Evolutionary conservation across 2,329 filamentous ascomycete genomes (phyloP), one percentile per base, ranked within the genome.

Genomic region (Didymella sp.): DNA sequence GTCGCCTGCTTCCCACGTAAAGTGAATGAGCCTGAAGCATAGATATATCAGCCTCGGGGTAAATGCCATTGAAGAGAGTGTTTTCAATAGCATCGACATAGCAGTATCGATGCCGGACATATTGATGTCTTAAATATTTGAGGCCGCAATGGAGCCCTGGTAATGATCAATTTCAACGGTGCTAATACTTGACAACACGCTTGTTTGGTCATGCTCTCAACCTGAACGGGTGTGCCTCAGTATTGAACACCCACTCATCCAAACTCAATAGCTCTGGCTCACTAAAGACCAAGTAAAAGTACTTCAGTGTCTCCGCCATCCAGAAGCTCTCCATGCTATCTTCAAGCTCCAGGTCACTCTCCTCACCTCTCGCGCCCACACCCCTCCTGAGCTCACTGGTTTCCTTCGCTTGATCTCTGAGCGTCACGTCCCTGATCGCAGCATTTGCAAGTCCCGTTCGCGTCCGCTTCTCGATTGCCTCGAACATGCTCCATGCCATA

Each of bases 251-350:
- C 81, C 83, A 89, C 56, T 88, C 84, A 68, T 88, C 85, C 65
- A 88, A 72, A 65, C 81, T 84, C 30, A 86, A 75, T 43, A 85
- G 67, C 56, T 82, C 79, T 47, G 82, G 84, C 53, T 85, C 82
- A 38, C 79, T 79, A 64, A 87, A 88, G 3, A 86, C 79, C 49
- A 88, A 75, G 56, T 84, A 88, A 63, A 87, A 86, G 71, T 88
- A 88, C 73, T 88, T 88, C 50, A 88, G 75, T 60, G 85, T 87
- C 76, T 87, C 85, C 8, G 84, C 84, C 46, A 88, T 79, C 87
- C 88, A 90, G 73, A 89, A 90, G 56, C 85, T 89, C 78, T 90
- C 87, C 87, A 89, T 90, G 48, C 81, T 83, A 70, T 89, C 85
- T 60, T 80, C 60, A 19, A 56, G 73, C 24, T 57, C 62, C 27